Evolutionary conservation across 148 eudicot genomes (phyloP), one percentile per base, ranked within the genome.

Genomic region (Chenopodium berlandieri): DNA sequence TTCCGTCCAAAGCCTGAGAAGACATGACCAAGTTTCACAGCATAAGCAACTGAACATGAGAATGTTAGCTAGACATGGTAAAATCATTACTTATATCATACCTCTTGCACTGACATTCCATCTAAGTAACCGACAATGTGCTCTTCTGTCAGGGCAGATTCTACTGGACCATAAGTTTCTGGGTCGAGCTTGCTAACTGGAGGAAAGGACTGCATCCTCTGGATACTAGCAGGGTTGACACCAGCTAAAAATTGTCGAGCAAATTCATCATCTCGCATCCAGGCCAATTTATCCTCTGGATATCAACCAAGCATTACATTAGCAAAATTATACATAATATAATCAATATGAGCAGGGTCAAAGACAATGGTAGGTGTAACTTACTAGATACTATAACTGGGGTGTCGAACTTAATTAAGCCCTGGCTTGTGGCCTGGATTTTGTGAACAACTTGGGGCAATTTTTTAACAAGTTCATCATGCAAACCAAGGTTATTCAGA

Each of bases 231-330:
- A 0, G 99, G 99, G 80, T 95, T 95, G 22, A 95, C 94, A 52
- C 99, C 99, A 11, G 99, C 98, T 58, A 95, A 31, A 75, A 90
- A 93, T 83, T 95, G 98, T 14, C 99, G 87, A 22, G 91, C 99
- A 88, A 95, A 95, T 85, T 95, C 99, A 79, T 95, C 99, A 80
- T 95, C 99, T 78, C 99, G 81, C 88, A 94, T 83, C 98, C 99
- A 95, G 9, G 99, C 98, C 78, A 87, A 86, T 65, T 90, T 94
- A 84, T 95, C 99, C 95, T 90, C 99, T 95, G 91, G 54, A 87
- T 60, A 71, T 32, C 12, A 44, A 44, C 46, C 75, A 78, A 60
- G 11, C 56, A 80, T 63, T 25, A 63, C 23, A 75, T 50, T 60
- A 80, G 82, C 14, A 32, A 58, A 20, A 44, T 14, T 19, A 60